Evolutionary conservation across 495 filamentous ascomycete genomes (phyloP).

Genomic region (Aspergillus wentii): DNA sequence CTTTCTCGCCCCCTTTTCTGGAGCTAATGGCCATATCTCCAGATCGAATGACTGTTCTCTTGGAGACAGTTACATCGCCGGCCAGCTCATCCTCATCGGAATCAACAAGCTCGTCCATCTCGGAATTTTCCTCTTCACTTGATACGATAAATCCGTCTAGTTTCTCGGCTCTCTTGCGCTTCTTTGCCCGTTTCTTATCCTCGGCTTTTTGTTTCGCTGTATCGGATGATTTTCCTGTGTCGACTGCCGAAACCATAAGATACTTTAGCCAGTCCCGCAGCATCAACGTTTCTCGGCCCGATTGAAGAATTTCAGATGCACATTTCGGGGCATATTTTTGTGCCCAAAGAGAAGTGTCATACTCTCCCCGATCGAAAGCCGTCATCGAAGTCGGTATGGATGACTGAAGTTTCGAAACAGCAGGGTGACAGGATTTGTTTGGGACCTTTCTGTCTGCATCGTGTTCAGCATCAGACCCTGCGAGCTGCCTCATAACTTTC

Average conservation of each 20-base stretch:
- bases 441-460: slow-evolving; percentile 4
- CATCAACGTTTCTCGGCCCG: slow-evolving; percentile 62
- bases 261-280: slow-evolving; percentile 81
- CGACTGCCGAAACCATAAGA: slow-evolving; percentile 68
- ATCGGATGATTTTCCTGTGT: slow-evolving; percentile 46
- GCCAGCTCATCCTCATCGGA: slow-evolving; percentile 57
- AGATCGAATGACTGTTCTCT: slow-evolving; percentile 61
- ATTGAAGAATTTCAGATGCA: slow-evolving; percentile 71
- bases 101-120: slow-evolving; percentile 69
- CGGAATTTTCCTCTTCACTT: slow-evolving; percentile 74
- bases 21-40: slow-evolving; percentile 40
- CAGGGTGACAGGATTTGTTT: slow-evolving; percentile 40
- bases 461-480: slow-evolving; percentile 12
- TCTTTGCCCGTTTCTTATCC: slow-evolving; percentile 56
- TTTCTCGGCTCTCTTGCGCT: slow-evolving; percentile 61
- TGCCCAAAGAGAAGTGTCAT: slow-evolving; percentile 69
- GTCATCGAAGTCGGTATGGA: slow-evolving; percentile 57
- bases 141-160: slow-evolving; percentile 83
- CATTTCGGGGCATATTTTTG: slow-evolving; percentile 80
- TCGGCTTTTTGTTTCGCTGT: slow-evolving; percentile 38
- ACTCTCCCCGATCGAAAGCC: slow-evolving; percentile 75
- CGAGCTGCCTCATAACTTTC: slow-evolving; percentile 31
- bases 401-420: slow-evolving; percentile 55
- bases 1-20: slow-evolving; percentile 35
- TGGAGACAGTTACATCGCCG: slow-evolving; percentile 31